These are phyloP conservation scores for Castanea sativa DNA, from an alignment of 306 rosid genomes.

Conservation along the genomic window DNA sequence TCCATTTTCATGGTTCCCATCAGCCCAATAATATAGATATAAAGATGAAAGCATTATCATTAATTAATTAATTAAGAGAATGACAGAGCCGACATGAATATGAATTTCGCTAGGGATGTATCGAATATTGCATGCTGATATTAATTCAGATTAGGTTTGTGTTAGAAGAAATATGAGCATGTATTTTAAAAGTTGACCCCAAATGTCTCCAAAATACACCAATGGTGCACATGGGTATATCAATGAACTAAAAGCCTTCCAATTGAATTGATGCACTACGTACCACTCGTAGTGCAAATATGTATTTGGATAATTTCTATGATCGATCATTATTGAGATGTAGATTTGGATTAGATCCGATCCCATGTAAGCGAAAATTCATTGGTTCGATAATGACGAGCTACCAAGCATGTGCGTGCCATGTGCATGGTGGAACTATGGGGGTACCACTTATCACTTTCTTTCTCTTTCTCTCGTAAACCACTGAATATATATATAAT, in stretches of 20 bases:
- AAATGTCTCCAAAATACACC: slow-evolving; percentile 37
- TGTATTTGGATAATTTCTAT: not conserved
- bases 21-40: no score
- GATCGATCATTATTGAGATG: slow-evolving; percentile 15
- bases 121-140: slow-evolving; percentile 10
- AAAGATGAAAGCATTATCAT: no score
- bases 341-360: slow-evolving; percentile 24
- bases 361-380: slow-evolving; percentile 11
- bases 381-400: slow-evolving; percentile 35
- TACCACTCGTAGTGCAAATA: slow-evolving; percentile 8
- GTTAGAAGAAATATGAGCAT: slow-evolving; percentile 10
- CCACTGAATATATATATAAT: not conserved
- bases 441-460: slow-evolving; percentile 2
- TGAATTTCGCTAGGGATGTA: slow-evolving; percentile 5
- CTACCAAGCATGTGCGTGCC: slow-evolving; percentile 46
- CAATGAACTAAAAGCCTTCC: not conserved
- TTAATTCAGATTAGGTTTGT: slow-evolving; percentile 15
- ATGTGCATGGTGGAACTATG: slow-evolving; percentile 39
- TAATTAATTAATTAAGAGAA: no score
- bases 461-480: not conserved
- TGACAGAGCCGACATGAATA: slow-evolving; percentile 27
- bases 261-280: not conserved
- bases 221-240: slow-evolving; percentile 42
- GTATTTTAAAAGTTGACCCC: slow-evolving; percentile 34
- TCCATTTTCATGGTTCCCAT: not conserved